A percentile compares a stretch with the other conserved stretches of the same genome.
phyloP scores from a whole-genome alignment of 108 stramenopile genomes.

The Skeletonema menzelii region DNA sequence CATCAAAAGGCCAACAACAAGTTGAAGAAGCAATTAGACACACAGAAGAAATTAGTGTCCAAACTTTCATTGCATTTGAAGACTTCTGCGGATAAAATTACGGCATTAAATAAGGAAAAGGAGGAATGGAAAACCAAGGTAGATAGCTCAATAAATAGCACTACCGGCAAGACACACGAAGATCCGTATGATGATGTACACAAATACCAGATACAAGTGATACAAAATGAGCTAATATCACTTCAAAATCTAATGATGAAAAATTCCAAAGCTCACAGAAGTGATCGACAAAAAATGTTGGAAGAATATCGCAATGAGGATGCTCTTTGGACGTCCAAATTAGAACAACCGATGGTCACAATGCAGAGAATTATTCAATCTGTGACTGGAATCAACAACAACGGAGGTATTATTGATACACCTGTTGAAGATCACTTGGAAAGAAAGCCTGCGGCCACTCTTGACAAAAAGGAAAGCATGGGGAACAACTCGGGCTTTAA shows the following conservation, averaged over 20 bases:
- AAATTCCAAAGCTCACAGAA: neutral
- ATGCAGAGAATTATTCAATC: slow-evolving; percentile 16
- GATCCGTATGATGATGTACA: neutral
- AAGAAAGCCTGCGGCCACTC: neutral
- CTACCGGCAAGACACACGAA: neutral
- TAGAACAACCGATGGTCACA: slow-evolving; percentile 16
- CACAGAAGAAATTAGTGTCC: slow-evolving; percentile 23
- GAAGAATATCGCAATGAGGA: slow-evolving; percentile 4
- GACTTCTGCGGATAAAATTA: slow-evolving; percentile 34
- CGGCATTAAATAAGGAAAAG: slow-evolving; percentile 5
- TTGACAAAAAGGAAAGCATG: neutral
- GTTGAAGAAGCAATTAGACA: slow-evolving; percentile 8
- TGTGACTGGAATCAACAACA: slow-evolving; percentile 10
- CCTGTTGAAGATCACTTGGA: neutral
- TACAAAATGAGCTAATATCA: slow-evolving; percentile 14
- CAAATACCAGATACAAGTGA: slow-evolving; percentile 16
- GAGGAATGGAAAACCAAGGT: neutral
- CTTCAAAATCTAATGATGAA: slow-evolving; percentile 14
- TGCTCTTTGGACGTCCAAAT: neutral
- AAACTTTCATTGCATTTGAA: slow-evolving; percentile 32
- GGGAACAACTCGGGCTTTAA: neutral
- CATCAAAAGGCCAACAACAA: slow-evolving; percentile 20
- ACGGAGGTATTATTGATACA: neutral
- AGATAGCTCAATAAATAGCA: neutral
- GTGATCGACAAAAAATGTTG: neutral